These are phyloP conservation scores for Lactarius pseudohatsudake DNA, from an alignment of 768 basidiomycete species.

Conservation along the genomic window DNA sequence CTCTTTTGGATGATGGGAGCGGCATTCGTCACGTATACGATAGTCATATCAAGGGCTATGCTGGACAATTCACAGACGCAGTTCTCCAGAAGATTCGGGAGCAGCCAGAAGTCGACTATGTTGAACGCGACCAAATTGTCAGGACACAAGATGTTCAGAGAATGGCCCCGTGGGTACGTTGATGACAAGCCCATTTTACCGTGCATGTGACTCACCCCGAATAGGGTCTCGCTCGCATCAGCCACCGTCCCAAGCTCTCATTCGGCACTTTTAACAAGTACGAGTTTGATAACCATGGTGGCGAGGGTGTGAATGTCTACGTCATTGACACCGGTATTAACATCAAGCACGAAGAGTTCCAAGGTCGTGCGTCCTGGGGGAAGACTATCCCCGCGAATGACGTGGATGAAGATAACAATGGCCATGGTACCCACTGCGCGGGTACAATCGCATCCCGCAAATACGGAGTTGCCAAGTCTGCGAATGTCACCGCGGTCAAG, in stretches of 20 bases:
- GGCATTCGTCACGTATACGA: slow-evolving; percentile 78
- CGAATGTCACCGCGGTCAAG: slow-evolving; percentile 87
- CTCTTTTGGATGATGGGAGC: slow-evolving; percentile 50
- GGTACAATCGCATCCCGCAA: slow-evolving; percentile 92
- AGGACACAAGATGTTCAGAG: slow-evolving; percentile 67
- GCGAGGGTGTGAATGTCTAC: slow-evolving; percentile 92
- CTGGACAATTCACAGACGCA: slow-evolving; percentile 69
- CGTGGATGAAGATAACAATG: slow-evolving; percentile 87
- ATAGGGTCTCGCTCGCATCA: slow-evolving; percentile 95
- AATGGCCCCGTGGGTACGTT: slow-evolving; percentile 82
- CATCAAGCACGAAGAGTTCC: slow-evolving; percentile 78
- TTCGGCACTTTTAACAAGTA: slow-evolving; percentile 87
- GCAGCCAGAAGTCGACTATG: slow-evolving; percentile 86
- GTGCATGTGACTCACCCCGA: slow-evolving; percentile 18
- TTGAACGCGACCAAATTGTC: slow-evolving; percentile 96
- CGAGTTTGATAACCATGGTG: slow-evolving; percentile 65
- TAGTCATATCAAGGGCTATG: slow-evolving; percentile 71
- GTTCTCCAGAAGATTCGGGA: slow-evolving; percentile 75
- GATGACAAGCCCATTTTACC: not conserved
- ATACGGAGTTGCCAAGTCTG: slow-evolving; percentile 96
- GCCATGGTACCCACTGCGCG: slow-evolving; percentile 94
- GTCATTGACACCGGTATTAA: slow-evolving; percentile 91
- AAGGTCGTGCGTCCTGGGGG: slow-evolving; percentile 90
- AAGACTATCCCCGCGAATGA: slow-evolving; percentile 86
- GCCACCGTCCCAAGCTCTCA: slow-evolving; percentile 73